Base-by-base conservation (phyloP, 371 early-diverging fungal genomes). In the Mortierella sp. region DNA sequence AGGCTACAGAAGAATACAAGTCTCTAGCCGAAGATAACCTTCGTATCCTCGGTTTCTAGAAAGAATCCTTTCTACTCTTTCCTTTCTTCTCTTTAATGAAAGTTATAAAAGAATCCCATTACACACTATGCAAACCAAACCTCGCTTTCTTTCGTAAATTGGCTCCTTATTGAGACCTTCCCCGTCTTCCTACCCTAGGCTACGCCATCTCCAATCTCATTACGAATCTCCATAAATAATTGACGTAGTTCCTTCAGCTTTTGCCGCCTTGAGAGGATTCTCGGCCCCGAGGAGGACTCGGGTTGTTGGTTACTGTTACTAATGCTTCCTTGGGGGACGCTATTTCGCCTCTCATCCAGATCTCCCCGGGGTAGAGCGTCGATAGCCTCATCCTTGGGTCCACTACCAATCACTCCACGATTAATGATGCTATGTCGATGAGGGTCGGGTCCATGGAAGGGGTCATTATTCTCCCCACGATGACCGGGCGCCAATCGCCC, bases 181-280 rank as follows among this genome's bases (percentile, higher is more conserved):
- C n/a, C n/a, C n/a, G n/a, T n/a, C n/a, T n/a, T n/a, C n/a, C n/a
- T n/a, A n/a, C n/a, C 23, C 26, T 19, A 26, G 12, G 12, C 11
- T 19, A 26, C 19, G 23, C 73, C 73, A 14, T 70, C 73, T 15
- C 79, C 79, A 46, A 79, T 79, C 57, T 79, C 79, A 37, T 21
- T 51, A 11, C 67, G 79, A 18, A 79, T 79, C 16, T 69, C 70
- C 79, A 79, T 79, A 46, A 79, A 79, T 19, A 79, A 47, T 37
- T 70, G 62, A 25, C 79, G 61, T 11, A 79, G 62, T 21, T 79
- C 70, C 30, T 55, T 29, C 46, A 79, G 60, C 46, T 70, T 72
- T 47, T 79, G 79, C 7, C 66, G 66, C 15, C 79, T 57, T 37
- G 79, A 37, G 37, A 37, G 37, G 9, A 37, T 37, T 37, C 37